A percentile compares a stretch with the other conserved stretches of the same genome.
Conservation (phyloP, 768 basidiomycete species). For the Boletales sp. region DNA sequence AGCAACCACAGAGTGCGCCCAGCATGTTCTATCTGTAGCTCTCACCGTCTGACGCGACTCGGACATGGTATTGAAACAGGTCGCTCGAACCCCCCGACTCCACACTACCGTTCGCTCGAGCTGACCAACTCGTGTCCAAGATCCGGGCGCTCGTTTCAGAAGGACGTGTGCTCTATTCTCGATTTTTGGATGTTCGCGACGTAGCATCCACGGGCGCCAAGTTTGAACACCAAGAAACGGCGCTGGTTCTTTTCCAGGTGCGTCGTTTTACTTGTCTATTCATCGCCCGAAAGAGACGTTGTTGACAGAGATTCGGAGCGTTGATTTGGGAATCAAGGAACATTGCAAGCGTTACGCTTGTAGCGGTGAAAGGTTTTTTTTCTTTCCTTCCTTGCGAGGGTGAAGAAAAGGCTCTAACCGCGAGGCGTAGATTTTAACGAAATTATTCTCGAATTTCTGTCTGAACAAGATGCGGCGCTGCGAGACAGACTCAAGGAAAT, state of each 20-base stretch:
- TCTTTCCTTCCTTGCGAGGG: background rate
- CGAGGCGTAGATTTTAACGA: conserved; percentile 15
- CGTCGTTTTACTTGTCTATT: background rate
- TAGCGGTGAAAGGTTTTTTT: conserved; percentile 12
- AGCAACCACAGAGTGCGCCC: conserved; percentile 2
- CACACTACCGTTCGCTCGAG: conserved; percentile 8
- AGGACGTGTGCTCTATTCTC: conserved; percentile 8
- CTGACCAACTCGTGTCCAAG: conserved; percentile 1
- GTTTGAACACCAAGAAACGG: conserved; percentile 9
- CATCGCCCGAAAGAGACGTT: background rate
- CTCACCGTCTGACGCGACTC: background rate
- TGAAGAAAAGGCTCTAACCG: no score
- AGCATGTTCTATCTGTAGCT: background rate
- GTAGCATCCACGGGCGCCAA: background rate
- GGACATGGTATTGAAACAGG: background rate
- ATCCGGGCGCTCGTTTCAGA: conserved; percentile 13
- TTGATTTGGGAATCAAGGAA: conserved; percentile 19
- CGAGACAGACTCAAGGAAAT: conserved; percentile 16
- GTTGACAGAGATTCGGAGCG: conserved; percentile 10
- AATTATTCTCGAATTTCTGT: conserved; percentile 17
- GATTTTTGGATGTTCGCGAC: conserved; percentile 13
- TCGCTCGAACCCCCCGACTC: background rate
- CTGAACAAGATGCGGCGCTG: conserved; percentile 2
- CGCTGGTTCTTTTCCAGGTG: conserved; percentile 10
- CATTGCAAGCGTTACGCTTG: conserved; percentile 10